Percentiles rank a stretch among this genome's conserved stretches.
These are phyloP conservation scores for Elongisporangium prolatum DNA, from an alignment of 352 stramenopile species.

Conservation along the genomic window DNA sequence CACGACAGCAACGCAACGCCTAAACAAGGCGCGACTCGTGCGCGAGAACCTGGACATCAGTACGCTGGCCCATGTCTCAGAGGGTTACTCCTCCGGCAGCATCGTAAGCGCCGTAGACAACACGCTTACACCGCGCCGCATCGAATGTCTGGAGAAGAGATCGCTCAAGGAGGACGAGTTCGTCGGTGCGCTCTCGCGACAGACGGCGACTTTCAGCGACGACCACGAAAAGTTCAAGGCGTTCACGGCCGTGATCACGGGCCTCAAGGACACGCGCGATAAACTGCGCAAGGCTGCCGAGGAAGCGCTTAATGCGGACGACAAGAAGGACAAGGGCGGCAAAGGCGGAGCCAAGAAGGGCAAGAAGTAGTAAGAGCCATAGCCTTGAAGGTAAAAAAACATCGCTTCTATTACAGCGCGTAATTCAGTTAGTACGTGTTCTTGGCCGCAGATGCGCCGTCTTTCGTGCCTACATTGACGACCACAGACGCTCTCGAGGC, in stretches of 20 bases:
- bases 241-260: constrained; percentile 71
- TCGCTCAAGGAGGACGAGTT: constrained; percentile 86
- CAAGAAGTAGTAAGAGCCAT: constrained; percentile 40
- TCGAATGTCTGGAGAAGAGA: constrained; percentile 76
- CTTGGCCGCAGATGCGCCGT: not conserved
- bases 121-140: constrained; percentile 74
- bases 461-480: not conserved
- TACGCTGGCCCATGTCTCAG: constrained; percentile 87
- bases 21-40: constrained; percentile 15
- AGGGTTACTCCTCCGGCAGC: constrained; percentile 87
- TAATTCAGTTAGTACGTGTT: constrained; percentile 2
- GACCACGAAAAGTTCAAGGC: constrained; percentile 74
- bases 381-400: constrained; percentile 7
- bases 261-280: constrained; percentile 67
- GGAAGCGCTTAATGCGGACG: constrained; percentile 53
- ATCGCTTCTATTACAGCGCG: constrained; percentile 1
- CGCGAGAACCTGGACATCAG: constrained; percentile 76
- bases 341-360: constrained; percentile 55
- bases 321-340: constrained; percentile 59
- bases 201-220: constrained; percentile 58
- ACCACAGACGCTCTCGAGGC: not conserved
- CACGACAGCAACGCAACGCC: constrained; percentile 13
- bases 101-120: constrained; percentile 74
- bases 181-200: constrained; percentile 60
- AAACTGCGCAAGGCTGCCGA: constrained; percentile 57